Evolutionary conservation across 768 basidiomycete species (phyloP).

Genomic region (Guyanaporus albipodus): DNA sequence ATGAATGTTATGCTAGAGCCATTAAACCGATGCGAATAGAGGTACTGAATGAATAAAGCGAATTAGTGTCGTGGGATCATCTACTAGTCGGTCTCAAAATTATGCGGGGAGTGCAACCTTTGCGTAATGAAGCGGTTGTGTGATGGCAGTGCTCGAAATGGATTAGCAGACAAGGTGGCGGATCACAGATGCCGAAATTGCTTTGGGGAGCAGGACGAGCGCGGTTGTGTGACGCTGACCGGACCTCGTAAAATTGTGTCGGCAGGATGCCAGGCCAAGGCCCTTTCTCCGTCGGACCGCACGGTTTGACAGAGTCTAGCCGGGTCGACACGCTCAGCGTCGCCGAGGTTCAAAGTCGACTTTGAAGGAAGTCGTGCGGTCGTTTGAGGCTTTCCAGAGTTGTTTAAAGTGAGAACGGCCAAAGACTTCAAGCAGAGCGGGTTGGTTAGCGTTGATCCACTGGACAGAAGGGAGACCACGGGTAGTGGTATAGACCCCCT

Average conservation of each 20-base stretch:
- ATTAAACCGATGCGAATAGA: constrained; percentile 29
- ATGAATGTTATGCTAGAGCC: constrained; percentile 25
- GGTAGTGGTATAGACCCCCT: constrained; percentile 68
- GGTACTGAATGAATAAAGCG: constrained; percentile 29
- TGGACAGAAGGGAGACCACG: constrained; percentile 74
- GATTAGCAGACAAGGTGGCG: constrained; percentile 19
- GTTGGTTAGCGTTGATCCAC: constrained; percentile 72
- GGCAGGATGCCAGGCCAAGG: constrained; percentile 20
- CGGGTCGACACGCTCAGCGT: constrained; percentile 27
- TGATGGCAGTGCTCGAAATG: constrained; percentile 36
- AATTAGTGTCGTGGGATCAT: constrained; percentile 31
- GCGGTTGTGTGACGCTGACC: constrained; percentile 9
- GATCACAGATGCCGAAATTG: constrained; percentile 27
- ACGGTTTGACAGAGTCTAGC: not conserved
- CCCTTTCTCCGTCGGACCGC: constrained; percentile 1
- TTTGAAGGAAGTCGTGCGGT: constrained; percentile 69
- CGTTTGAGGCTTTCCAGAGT: constrained; percentile 67
- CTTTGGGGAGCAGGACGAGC: constrained; percentile 10
- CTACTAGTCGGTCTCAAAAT: constrained; percentile 31
- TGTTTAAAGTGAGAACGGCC: constrained; percentile 69
- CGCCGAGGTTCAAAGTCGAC: constrained; percentile 55
- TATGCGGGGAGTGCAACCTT: constrained; percentile 31
- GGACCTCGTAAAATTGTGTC: not conserved
- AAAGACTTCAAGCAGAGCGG: constrained; percentile 66
- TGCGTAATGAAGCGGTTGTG: constrained; percentile 37